These are phyloP conservation scores for Fusarium secorum DNA, from an alignment of 2,329 filamentous ascomycete species.

Conservation along the genomic window DNA sequence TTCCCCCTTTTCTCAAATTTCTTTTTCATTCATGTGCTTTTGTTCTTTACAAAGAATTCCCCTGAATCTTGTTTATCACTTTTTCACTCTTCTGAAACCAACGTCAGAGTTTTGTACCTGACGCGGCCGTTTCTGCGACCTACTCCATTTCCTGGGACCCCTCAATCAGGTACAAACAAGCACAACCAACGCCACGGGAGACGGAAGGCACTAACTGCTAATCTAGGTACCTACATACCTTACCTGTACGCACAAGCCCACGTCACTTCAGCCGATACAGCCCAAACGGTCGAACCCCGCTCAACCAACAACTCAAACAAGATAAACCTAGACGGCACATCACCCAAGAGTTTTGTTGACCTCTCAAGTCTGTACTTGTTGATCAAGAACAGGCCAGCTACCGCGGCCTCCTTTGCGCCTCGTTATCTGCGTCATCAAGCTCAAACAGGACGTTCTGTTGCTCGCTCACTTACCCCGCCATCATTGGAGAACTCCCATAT, in stretches of 20 bases:
- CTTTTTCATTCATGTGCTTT: neutral
- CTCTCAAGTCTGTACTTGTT: neutral
- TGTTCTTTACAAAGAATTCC: neutral
- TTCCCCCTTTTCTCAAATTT: neutral
- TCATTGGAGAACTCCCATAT: constrained; percentile 14
- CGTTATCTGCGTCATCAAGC: constrained; percentile 10
- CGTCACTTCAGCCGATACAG: constrained; percentile 14
- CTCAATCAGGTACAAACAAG: constrained; percentile 11
- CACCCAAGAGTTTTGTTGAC: neutral
- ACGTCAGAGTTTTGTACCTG: constrained; percentile 31
- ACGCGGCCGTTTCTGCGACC: constrained; percentile 45
- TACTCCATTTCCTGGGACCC: constrained; percentile 22
- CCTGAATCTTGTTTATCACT: neutral
- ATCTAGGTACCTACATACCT: constrained; percentile 16
- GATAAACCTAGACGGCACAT: constrained; percentile 7
- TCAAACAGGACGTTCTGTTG: constrained; percentile 6
- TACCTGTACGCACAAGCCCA: constrained; percentile 7
- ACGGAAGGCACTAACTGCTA: neutral
- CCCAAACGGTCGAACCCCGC: constrained; percentile 34
- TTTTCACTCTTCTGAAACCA: constrained; percentile 4
- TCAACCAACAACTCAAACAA: constrained; percentile 27
- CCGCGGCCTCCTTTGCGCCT: neutral
- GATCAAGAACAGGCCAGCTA: constrained; percentile 13
- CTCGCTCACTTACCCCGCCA: constrained; percentile 20
- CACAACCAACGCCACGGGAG: constrained; percentile 11